Evolutionary conservation across 495 filamentous ascomycete genomes (phyloP).

Genomic region (Daldinia childiae): DNA sequence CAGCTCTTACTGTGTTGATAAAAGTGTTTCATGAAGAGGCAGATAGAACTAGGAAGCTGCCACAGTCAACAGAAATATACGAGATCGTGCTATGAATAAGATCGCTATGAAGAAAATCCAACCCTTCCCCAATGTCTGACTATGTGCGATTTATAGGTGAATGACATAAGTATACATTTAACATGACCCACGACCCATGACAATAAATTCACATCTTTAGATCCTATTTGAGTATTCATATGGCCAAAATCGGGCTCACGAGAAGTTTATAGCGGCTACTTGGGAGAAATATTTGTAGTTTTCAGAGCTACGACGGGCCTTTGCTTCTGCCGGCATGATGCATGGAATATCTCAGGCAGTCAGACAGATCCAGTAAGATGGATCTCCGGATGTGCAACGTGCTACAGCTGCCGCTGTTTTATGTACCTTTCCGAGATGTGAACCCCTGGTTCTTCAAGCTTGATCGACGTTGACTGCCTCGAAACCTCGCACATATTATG

Average conservation of each 20-base stretch:
- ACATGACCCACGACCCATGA: too few species aligned
- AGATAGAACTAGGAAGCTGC: slow-evolving; percentile 40
- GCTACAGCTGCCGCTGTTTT: slow-evolving; percentile 30
- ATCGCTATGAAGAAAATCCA: neutral
- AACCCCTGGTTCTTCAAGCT: slow-evolving; percentile 15
- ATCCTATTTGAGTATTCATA: neutral
- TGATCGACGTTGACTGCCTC: slow-evolving; percentile 13
- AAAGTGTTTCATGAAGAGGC: slow-evolving; percentile 40
- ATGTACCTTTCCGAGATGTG: slow-evolving; percentile 22
- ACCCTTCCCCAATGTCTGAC: neutral
- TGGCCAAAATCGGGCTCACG: neutral
- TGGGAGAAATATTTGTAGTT: slow-evolving; percentile 17
- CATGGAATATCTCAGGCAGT: slow-evolving; percentile 7
- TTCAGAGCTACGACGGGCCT: slow-evolving; percentile 1
- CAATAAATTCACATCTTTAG: neutral
- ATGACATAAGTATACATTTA: neutral
- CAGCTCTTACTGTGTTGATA: slow-evolving; percentile 44
- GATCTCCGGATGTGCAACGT: slow-evolving; percentile 31
- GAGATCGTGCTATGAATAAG: slow-evolving; percentile 24
- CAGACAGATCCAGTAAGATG: slow-evolving; percentile 43
- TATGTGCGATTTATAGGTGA: neutral
- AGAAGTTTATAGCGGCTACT: neutral
- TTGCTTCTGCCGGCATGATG: slow-evolving; percentile 10
- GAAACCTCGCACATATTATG: neutral
- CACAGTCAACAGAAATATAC: slow-evolving; percentile 42